Base-by-base conservation (phyloP, 2,329 filamentous ascomycete genomes). In the Sclerotinia borealis region DNA sequence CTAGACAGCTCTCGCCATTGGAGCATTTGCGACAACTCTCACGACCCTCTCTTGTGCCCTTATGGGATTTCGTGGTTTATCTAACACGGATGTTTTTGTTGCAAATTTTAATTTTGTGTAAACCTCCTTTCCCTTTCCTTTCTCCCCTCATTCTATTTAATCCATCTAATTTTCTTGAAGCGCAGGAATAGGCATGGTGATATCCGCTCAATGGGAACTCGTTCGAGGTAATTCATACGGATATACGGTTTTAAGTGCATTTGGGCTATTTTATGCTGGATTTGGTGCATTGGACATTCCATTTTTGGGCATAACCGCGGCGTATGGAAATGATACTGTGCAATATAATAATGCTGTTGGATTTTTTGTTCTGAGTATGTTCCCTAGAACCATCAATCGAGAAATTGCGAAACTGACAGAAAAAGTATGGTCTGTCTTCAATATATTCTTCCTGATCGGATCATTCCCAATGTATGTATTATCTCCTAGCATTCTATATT, bases 201-300 rank as follows among this genome's bases (percentile, higher is more conserved):
- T 85, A 1, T 80, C 81, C 0, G 82, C 83, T 6, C 81, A 84
- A 67, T 85, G 82, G 82, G 81, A 84, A 68, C 70, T 84, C 0
- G 77, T 79, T 0, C 73, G 78, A 13, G 82, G 82, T 0, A 83
- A 84, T 59, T 79, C 78, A 0, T 83, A 82, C 62, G 77, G 77
- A 0, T 84, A 85, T 63, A 84, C 81, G 0, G 79, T 83, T 0
- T 77, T 83, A 41, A 80, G 79, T 64, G 81, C 81, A 8, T 85
- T 85, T 64, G 81, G 77, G 4, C 74, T 82, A 19, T 83, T 82
- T 68, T 81, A 82, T 61, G 77, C 76, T 25, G 80, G 79, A 1
- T 82, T 79, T 51, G 80, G 79, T 5, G 77, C 79, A 4, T 77
- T 81, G 25, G 65, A 81, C 5, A 81, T 78, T 0, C 80, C 80